Evolutionary conservation across 2,329 filamentous ascomycete genomes (phyloP).

Genomic region (Xylariaceae sp.): DNA sequence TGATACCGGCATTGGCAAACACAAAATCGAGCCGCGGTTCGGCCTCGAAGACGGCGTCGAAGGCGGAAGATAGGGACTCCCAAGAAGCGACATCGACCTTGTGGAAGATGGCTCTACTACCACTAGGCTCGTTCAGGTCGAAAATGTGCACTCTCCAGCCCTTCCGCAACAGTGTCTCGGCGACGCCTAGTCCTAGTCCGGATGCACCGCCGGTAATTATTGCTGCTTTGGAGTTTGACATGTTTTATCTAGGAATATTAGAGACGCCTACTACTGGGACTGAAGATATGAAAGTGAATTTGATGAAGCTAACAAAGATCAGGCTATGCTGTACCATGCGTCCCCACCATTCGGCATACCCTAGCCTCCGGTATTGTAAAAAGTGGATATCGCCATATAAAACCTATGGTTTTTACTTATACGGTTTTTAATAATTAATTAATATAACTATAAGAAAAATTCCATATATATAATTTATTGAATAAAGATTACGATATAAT

Average conservation of each 20-base stretch:
- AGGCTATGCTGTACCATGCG: too few relatives aligned
- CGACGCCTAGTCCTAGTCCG: conserved; percentile 32
- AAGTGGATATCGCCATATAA: too few relatives aligned
- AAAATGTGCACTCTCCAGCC: conserved; percentile 30
- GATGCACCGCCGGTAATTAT: conserved; percentile 32
- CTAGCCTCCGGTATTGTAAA: too few relatives aligned
- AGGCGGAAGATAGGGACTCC: conserved; percentile 22
- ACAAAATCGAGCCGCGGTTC: conserved; percentile 29
- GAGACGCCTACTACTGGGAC: not conserved
- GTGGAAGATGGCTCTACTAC: conserved; percentile 12
- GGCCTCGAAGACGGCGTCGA: conserved; percentile 21
- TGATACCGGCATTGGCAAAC: conserved; percentile 30
- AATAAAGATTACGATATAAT: too few relatives aligned
- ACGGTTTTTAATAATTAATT: too few relatives aligned
- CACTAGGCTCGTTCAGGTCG: conserved; percentile 15
- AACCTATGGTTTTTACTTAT: too few relatives aligned
- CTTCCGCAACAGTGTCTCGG: conserved; percentile 23
- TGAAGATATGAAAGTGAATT: too few relatives aligned
- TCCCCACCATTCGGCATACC: too few relatives aligned
- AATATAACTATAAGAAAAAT: too few relatives aligned
- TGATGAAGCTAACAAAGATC: not conserved
- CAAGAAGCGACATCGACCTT: conserved; percentile 25
- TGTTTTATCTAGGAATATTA: not conserved
- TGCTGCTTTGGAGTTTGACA: conserved; percentile 21
- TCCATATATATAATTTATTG: too few relatives aligned